Conservation (phyloP, 768 basidiomycete species). For the Leccinum variicolor region DNA sequence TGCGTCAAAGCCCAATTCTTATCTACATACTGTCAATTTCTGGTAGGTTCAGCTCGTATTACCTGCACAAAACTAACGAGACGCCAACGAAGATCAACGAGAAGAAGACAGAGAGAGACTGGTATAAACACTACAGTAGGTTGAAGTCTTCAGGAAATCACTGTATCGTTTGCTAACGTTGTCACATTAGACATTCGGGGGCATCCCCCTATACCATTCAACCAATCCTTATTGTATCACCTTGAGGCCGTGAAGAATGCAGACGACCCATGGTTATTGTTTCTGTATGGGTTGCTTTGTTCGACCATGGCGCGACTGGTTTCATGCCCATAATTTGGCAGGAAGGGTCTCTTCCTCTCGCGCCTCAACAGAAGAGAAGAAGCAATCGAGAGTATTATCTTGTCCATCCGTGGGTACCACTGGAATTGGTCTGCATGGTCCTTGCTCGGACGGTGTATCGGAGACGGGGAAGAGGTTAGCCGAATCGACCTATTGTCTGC, state of each 20-base stretch:
- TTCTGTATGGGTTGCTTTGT: conserved; percentile 49
- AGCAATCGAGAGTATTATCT: conserved; percentile 76
- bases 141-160: conserved; percentile 5
- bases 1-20: conserved; percentile 77
- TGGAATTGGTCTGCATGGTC: conserved; percentile 98
- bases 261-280: conserved; percentile 79
- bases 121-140: conserved; percentile 80
- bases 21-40: conserved; percentile 73
- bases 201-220: conserved; percentile 66
- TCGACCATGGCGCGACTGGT: not conserved
- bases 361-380: conserved; percentile 78
- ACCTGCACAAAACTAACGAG: conserved; percentile 6
- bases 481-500: not conserved
- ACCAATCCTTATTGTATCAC: conserved; percentile 53
- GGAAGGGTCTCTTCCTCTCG: conserved; percentile 80
- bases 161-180: not conserved
- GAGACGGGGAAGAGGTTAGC: conserved; percentile 81
- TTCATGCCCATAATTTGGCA: conserved; percentile 30
- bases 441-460: conserved; percentile 73
- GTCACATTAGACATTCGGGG: conserved; percentile 55
- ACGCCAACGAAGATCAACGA: conserved; percentile 63
- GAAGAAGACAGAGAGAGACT: conserved; percentile 75
- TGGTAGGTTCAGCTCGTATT: conserved; percentile 53
- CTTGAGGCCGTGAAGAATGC: conserved; percentile 55
- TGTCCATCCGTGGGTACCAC: conserved; percentile 73